phyloP scores from a whole-genome alignment of 1,139 yeast genomes.

The Geotrichum restrictum region DNA sequence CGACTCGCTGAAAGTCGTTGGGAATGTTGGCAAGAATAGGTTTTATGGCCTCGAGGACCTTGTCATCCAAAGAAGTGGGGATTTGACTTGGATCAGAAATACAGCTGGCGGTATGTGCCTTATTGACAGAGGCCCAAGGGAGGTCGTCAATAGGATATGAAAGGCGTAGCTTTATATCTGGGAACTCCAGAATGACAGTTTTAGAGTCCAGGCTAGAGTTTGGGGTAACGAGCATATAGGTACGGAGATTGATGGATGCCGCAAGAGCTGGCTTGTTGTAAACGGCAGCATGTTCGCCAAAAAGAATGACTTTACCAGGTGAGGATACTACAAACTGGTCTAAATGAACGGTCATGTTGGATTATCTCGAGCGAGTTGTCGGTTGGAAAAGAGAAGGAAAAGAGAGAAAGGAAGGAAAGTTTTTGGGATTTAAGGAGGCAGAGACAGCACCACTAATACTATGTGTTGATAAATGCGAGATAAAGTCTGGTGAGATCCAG shows the following conservation, averaged over 20 bases:
- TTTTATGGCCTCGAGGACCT: slow-evolving; percentile 49
- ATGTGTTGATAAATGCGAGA: too few species aligned
- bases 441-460: too few species aligned
- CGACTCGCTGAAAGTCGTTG: slow-evolving; percentile 64
- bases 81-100: slow-evolving; percentile 28
- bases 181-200: slow-evolving; percentile 63
- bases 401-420: background rate
- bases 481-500: too few species aligned
- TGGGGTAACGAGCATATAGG: slow-evolving; percentile 60
- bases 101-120: slow-evolving; percentile 34
- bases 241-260: slow-evolving; percentile 77
- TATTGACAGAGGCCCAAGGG: slow-evolving; percentile 42
- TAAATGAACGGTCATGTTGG: slow-evolving; percentile 14
- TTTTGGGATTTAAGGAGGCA: too few species aligned
- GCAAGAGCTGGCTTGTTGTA: slow-evolving; percentile 90
- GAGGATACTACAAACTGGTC: slow-evolving; percentile 69
- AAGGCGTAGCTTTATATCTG: slow-evolving; percentile 67
- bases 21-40: slow-evolving; percentile 47
- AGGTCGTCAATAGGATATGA: slow-evolving; percentile 58
- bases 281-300: slow-evolving; percentile 97
- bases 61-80: slow-evolving; percentile 58
- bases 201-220: slow-evolving; percentile 37
- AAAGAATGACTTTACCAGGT: slow-evolving; percentile 93
- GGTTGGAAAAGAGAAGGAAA: background rate
- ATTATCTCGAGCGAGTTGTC: background rate